These are phyloP conservation scores for Dissophora ornata DNA, from an alignment of 192 early-diverging fungal species.

Conservation along the genomic window DNA sequence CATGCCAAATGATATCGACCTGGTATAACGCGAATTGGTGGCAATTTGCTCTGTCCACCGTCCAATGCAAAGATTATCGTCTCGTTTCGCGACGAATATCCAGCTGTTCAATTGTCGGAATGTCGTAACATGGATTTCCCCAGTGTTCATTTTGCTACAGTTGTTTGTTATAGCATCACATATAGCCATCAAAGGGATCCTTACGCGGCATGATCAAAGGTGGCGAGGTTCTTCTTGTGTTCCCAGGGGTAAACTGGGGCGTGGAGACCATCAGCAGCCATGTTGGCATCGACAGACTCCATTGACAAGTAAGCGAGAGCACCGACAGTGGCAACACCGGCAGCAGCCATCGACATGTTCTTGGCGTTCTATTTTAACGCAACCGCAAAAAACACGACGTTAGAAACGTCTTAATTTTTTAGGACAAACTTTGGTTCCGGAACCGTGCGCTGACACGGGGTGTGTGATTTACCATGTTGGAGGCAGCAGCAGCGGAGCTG, in stretches of 20 bases:
- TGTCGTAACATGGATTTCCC: too few relatives aligned
- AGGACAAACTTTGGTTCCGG: too few relatives aligned
- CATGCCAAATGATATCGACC: too few relatives aligned
- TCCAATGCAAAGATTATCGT: too few relatives aligned
- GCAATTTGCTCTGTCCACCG: too few relatives aligned
- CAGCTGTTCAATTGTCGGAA: too few relatives aligned
- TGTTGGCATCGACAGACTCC: constrained; percentile 75
- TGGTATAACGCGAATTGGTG: too few relatives aligned
- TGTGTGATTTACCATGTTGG: constrained; percentile 55
- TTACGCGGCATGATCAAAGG: constrained; percentile 94
- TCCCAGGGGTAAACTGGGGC: constrained; percentile 90
- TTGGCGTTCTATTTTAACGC: constrained; percentile 34
- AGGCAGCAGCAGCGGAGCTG: constrained; percentile 40
- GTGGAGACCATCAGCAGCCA: constrained; percentile 94
- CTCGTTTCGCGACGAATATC: too few relatives aligned
- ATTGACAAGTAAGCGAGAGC: constrained; percentile 43
- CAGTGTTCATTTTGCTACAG: too few relatives aligned
- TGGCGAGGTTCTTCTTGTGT: constrained; percentile 81
- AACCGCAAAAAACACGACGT: neutral
- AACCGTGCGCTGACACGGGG: too few relatives aligned
- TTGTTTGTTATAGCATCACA: neutral
- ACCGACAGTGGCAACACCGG: constrained; percentile 53
- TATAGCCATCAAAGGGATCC: constrained; percentile 2
- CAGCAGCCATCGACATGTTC: constrained; percentile 46
- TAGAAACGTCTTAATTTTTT: too few relatives aligned